Evolutionary conservation across 306 rosid species (phyloP).

Genomic region (Ammopiptanthus mongolicus): DNA sequence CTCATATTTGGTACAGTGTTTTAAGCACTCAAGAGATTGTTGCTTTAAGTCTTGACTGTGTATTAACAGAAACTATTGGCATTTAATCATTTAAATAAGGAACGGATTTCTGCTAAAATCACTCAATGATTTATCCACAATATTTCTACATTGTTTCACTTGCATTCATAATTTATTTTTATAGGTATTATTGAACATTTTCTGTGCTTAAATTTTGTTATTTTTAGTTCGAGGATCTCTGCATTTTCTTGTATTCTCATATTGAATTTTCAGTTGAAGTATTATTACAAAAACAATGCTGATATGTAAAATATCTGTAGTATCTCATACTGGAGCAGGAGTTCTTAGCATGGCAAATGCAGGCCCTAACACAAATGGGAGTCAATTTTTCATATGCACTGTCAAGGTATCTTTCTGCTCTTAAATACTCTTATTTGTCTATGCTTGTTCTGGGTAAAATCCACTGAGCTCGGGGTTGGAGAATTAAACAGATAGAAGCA

Average conservation of each 20-base stretch:
- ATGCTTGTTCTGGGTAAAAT: neutral
- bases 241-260: neutral
- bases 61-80: neutral
- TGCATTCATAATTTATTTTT: neutral
- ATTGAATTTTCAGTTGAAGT: neutral
- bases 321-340: constrained; percentile 82
- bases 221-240: neutral
- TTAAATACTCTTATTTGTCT: neutral
- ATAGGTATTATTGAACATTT: neutral
- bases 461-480: neutral
- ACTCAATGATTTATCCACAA: neutral
- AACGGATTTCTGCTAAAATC: neutral
- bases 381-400: constrained; percentile 96
- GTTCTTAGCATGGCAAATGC: constrained; percentile 98
- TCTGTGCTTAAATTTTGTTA: neutral
- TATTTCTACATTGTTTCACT: neutral
- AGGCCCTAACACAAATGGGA: constrained; percentile 96
- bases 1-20: neutral
- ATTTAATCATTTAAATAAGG: neutral
- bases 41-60: neutral
- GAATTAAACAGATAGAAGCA: neutral
- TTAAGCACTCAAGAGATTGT: neutral
- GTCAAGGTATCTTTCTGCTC: constrained; percentile 59
- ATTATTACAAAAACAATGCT: constrained; percentile 12
- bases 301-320: constrained; percentile 36